These are phyloP conservation scores for Madurella fahalii DNA, from an alignment of 2,329 filamentous ascomycete species.

Conservation along the genomic window DNA sequence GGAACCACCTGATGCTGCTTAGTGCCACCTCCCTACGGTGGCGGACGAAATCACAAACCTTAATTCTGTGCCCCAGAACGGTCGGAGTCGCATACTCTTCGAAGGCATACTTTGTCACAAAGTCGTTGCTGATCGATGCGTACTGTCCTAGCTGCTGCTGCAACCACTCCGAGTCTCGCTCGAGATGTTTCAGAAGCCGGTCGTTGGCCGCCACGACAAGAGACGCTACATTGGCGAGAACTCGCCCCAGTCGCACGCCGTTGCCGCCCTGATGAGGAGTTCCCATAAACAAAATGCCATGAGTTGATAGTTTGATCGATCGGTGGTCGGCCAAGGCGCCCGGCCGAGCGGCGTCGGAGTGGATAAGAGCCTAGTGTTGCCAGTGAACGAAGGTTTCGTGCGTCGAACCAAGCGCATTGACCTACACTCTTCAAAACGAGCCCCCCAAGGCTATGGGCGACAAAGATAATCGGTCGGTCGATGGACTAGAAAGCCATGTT, in stretches of 20 bases:
- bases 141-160: constrained; percentile 35
- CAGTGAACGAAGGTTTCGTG: background rate
- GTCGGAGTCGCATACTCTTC: constrained; percentile 31
- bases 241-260: constrained; percentile 24
- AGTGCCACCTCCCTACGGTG: background rate
- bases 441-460: constrained; percentile 69
- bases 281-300: constrained; percentile 69
- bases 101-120: constrained; percentile 33
- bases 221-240: constrained; percentile 33
- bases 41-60: constrained; percentile 22
- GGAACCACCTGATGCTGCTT: constrained; percentile 31
- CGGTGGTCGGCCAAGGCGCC: constrained; percentile 55
- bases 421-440: constrained; percentile 63
- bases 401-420: constrained; percentile 30
- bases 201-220: constrained; percentile 31
- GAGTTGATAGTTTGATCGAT: constrained; percentile 69
- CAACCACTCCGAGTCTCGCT: constrained; percentile 35
- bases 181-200: constrained; percentile 30
- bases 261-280: constrained; percentile 64
- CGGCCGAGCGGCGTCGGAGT: constrained; percentile 29
- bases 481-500: constrained; percentile 21
- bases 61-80: constrained; percentile 24
- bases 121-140: constrained; percentile 32
- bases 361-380: constrained; percentile 33
- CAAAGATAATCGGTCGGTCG: constrained; percentile 65